Conservation (phyloP, 495 filamentous ascomycete genomes). For the Cercophora samala region DNA sequence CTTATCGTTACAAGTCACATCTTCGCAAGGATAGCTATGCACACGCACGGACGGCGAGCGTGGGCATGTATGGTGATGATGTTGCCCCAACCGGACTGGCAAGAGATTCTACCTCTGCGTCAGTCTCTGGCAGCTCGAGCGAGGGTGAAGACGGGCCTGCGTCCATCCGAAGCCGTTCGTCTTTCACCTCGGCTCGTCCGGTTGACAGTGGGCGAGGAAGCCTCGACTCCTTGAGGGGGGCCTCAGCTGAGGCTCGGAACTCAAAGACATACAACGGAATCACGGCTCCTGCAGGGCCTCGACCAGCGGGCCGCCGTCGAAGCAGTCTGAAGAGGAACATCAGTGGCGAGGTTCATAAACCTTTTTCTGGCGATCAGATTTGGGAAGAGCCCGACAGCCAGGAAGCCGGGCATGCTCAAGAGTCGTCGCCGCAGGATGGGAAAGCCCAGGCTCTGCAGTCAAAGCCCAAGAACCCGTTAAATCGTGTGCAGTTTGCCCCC, state of each 20-base stretch:
- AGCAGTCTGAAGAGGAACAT: conserved; percentile 54
- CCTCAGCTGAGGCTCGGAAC: conserved; percentile 25
- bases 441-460: conserved; percentile 33
- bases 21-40: conserved; percentile 59
- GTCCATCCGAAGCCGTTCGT: conserved; percentile 26
- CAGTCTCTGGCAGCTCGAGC: conserved; percentile 50
- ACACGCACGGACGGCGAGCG: conserved; percentile 59
- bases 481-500: conserved; percentile 51
- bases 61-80: conserved; percentile 49
- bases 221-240: conserved; percentile 30
- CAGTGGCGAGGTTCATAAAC: conserved; percentile 55
- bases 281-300: conserved; percentile 22
- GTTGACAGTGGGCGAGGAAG: conserved; percentile 31
- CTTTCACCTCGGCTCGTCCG: conserved; percentile 29
- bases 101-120: conserved; percentile 43
- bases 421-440: conserved; percentile 13
- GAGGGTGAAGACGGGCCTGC: conserved; percentile 35
- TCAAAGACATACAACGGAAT: conserved; percentile 32
- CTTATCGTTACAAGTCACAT: conserved; percentile 62
- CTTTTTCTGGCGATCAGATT: conserved; percentile 74
- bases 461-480: conserved; percentile 60
- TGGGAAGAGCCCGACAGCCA: conserved; percentile 73
- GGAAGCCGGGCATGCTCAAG: conserved; percentile 17
- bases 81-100: conserved; percentile 48
- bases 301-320: conserved; percentile 34